Evolutionary conservation across 2,329 filamentous ascomycete species (phyloP).

Genomic region (Coniella lustricola): DNA sequence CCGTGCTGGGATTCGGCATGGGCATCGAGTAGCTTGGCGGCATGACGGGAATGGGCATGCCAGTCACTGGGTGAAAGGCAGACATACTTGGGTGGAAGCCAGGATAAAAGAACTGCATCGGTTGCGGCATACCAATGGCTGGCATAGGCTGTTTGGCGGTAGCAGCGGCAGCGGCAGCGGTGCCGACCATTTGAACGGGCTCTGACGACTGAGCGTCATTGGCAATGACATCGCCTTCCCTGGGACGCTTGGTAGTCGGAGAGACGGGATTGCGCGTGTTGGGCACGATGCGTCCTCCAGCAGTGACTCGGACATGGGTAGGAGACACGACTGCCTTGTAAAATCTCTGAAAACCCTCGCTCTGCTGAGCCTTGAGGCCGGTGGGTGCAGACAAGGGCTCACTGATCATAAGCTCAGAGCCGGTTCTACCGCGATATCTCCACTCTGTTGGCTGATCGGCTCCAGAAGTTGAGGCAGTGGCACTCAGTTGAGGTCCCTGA

Average conservation of each 20-base stretch:
- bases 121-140: slow-evolving; percentile 21
- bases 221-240: slow-evolving; percentile 28
- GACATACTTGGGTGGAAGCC: slow-evolving; percentile 25
- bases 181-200: neutral
- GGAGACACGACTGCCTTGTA: slow-evolving; percentile 63
- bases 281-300: slow-evolving; percentile 59
- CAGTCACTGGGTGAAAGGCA: slow-evolving; percentile 26
- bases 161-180: neutral
- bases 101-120: slow-evolving; percentile 19
- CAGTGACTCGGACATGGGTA: slow-evolving; percentile 60
- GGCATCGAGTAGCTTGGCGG: slow-evolving; percentile 21
- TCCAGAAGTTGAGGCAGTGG: neutral
- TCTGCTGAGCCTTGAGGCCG: slow-evolving; percentile 46
- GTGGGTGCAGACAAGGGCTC: slow-evolving; percentile 48
- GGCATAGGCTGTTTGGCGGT: slow-evolving; percentile 17
- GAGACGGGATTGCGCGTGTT: slow-evolving; percentile 49
- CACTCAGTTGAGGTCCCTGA: neutral
- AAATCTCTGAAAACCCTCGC: slow-evolving; percentile 61
- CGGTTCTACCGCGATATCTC: slow-evolving; percentile 39
- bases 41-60: slow-evolving; percentile 35
- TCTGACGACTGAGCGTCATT: slow-evolving; percentile 13
- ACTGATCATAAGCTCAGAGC: slow-evolving; percentile 33
- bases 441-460: slow-evolving; percentile 23
- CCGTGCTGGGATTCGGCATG: slow-evolving; percentile 11
- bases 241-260: slow-evolving; percentile 43